Percentiles rank a stretch among this genome's conserved stretches.
Conservation (phyloP, 768 basidiomycete species). For the Cyathus striatus region DNA sequence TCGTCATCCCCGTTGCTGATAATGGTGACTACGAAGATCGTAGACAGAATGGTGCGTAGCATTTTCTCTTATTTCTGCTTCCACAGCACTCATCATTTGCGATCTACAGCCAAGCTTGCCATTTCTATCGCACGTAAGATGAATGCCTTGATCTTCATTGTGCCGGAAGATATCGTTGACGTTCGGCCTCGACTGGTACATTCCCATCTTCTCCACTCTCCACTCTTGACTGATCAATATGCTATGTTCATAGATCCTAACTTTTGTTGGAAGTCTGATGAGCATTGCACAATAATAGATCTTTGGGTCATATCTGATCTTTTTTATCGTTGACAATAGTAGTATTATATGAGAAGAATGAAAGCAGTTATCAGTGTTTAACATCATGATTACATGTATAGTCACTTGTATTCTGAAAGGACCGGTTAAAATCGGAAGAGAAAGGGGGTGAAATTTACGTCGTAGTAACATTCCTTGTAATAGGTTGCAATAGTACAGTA, state of each 20-base stretch:
- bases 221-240: background rate
- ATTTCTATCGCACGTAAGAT: conserved; percentile 99
- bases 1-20: conserved; percentile 62
- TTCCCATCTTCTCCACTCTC: conserved; percentile 6
- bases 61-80: background rate
- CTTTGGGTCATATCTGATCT: conserved; percentile 1
- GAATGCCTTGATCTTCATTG: conserved; percentile 93
- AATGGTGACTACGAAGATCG: conserved; percentile 79
- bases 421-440: too few species aligned
- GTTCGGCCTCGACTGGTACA: conserved; percentile 84
- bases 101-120: conserved; percentile 77
- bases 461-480: too few species aligned
- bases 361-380: too few species aligned
- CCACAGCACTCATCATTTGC: background rate
- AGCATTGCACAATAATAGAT: conserved; percentile 41
- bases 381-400: too few species aligned
- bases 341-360: background rate
- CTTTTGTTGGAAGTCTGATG: conserved; percentile 94
- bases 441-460: too few species aligned
- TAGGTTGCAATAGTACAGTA: too few species aligned
- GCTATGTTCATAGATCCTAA: conserved; percentile 62
- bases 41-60: conserved; percentile 82
- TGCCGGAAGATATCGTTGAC: conserved; percentile 96
- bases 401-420: too few species aligned
- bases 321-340: background rate